These are phyloP conservation scores for Alectoria sarmentosa DNA, from an alignment of 495 filamentous ascomycete species.

Conservation along the genomic window DNA sequence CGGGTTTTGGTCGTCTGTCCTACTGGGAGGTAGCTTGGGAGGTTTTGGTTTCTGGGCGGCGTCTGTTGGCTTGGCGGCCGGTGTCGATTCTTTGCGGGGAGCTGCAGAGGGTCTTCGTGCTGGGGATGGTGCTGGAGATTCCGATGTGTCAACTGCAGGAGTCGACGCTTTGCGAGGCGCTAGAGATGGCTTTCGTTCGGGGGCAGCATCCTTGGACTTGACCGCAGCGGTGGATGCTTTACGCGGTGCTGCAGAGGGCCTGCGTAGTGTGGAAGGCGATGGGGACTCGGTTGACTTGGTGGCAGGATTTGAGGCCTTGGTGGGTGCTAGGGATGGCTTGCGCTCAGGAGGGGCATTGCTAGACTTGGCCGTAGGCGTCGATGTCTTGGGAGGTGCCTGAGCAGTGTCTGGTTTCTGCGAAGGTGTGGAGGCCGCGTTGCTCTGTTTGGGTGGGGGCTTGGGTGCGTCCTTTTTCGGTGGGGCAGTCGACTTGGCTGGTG, in stretches of 20 bases:
- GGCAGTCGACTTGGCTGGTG: conserved; percentile 3
- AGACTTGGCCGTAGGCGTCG: neutral
- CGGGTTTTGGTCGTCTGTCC: neutral
- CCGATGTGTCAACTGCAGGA: neutral
- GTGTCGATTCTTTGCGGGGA: neutral
- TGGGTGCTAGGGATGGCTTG: conserved; percentile 9
- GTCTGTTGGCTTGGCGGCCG: neutral
- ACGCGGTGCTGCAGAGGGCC: conserved; percentile 6
- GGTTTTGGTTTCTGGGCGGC: conserved; percentile 1
- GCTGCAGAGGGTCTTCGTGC: neutral
- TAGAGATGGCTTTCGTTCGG: conserved; percentile 8
- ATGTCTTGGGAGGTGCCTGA: neutral
- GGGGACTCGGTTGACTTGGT: neutral
- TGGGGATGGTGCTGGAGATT: neutral
- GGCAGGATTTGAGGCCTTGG: neutral
- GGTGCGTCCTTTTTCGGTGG: conserved; percentile 1
- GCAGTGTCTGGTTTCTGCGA: conserved; percentile 4
- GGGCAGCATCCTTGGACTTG: neutral
- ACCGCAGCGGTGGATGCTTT: neutral
- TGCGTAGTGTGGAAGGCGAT: neutral
- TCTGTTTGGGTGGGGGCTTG: conserved; percentile 2
- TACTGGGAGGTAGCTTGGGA: conserved; percentile 9
- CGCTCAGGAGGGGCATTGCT: conserved; percentile 1
- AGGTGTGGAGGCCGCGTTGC: neutral
- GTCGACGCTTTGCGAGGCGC: neutral